Conservation (phyloP, 139 green algal genomes). For the Chlamydomonas eustigma region DNA sequence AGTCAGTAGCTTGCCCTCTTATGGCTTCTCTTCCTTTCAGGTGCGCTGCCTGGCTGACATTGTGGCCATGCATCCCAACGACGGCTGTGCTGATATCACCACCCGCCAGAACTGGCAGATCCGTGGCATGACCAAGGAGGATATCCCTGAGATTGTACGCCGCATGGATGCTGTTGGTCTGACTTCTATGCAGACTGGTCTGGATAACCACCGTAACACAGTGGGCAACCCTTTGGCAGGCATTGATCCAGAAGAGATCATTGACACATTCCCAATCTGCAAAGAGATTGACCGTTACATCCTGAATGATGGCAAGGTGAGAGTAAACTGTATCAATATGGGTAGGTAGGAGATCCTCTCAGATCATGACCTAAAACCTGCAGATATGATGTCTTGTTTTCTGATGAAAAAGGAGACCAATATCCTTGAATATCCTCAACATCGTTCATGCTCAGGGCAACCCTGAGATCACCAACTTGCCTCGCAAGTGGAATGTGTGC, state of each 20-base stretch:
- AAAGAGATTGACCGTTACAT: constrained; percentile 16
- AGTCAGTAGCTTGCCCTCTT: no score
- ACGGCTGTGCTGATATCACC: constrained; percentile 95
- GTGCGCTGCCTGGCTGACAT: constrained; percentile 10
- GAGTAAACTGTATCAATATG: constrained; percentile 39
- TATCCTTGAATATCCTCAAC: background rate
- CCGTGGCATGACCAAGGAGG: constrained; percentile 76
- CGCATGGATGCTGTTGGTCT: constrained; percentile 65
- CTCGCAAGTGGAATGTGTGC: constrained; percentile 95
- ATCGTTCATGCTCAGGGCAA: constrained; percentile 58
- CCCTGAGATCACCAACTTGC: constrained; percentile 87
- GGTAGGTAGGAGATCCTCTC: constrained; percentile 22
- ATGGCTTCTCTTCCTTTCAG: background rate
- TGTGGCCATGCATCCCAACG: constrained; percentile 24
- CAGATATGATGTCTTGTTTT: no score
- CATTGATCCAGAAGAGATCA: constrained; percentile 87
- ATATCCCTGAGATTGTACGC: constrained; percentile 59
- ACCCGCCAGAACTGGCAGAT: constrained; percentile 96
- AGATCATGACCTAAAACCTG: no score
- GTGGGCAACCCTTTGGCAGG: constrained; percentile 38
- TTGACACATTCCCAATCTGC: constrained; percentile 63
- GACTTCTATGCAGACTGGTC: constrained; percentile 79
- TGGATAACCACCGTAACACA: constrained; percentile 81
- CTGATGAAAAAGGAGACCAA: constrained; percentile 22
- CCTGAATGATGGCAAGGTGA: constrained; percentile 19